Base-by-base conservation (phyloP, 148 eudicot species). In the Selenicereus undatus region DNA sequence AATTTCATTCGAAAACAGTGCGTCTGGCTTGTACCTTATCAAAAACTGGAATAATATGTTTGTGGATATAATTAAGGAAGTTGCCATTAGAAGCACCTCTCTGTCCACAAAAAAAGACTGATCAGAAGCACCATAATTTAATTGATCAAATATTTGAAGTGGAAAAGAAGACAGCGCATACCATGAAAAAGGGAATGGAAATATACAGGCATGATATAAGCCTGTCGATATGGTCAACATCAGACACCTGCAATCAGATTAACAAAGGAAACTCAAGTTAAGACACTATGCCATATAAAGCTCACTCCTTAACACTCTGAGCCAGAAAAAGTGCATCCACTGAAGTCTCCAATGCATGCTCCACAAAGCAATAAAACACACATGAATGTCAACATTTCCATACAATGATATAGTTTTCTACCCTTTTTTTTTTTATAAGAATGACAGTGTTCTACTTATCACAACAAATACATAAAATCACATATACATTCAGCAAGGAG, bases 81-180 rank as follows among this genome's bases (percentile, higher is more conserved):
- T 91, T 93, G 94, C 97, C 93, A 83, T 88, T 93, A 13, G 97
- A 92, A 77, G 97, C 97, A 36, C 99, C 99, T 76, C 91, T 87
- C 99, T 95, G 97, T 76, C 52, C 72, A 78, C 71, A 66, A 56
- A 11, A 56, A 11, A 80, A 74, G 27, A 69, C 29, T 17, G 26
- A 71, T 74, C 36, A 48, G 12, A 72, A 7, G 56, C 69, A 76
- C 16, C 11, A 22, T 48, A 32, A n/a, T 35, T 9, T 18, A 60
- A 62, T 43, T 45, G 29, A 58, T 24, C 51, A 54, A 45, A 64
- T 43, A 64, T 20, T n/a, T 24, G 27, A 66, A 58, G 74, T 5
- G 27, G 65, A 75, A 52, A 42, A 36, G 12, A 78, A 73, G 39
- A 73, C 22, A 72, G 56, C 20, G 73, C 82, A 5, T 80, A 95